Base-by-base conservation (phyloP, 2,329 filamentous ascomycete species). In the Pestalotiopsis sp. region DNA sequence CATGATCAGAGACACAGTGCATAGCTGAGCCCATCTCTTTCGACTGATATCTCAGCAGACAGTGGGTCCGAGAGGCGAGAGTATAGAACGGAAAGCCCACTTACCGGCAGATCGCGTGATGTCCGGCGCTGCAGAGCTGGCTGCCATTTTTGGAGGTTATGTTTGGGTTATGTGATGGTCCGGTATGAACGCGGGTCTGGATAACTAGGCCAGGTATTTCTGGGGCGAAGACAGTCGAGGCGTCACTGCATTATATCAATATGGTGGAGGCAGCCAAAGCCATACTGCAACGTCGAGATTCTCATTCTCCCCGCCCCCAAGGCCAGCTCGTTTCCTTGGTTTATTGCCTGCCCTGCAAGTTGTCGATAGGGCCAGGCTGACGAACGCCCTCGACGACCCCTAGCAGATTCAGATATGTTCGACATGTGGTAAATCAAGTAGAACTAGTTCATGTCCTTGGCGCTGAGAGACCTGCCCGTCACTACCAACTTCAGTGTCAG, bases 341-440 rank as follows among this genome's bases (percentile, higher is more conserved):
- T 31, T 38, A 20, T 62, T 14, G 25, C 23, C 12, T 12, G n/a
- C 25, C 20, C 20, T 20, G 14, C 23, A 36, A 12, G 0, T 20
- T 20, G 45, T 52, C 36, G 17, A 12, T 36, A 62, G n/a, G 36
- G 36, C 25, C 20, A 62, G 31, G 31, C 31, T 36, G 31, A 9
- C 2, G 7, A 62, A n/a, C 31, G 59, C n/a, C 27, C 13, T 17
- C 27, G 14, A 38, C 25, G 12, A 6, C 11, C 59, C 59, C 31
- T 62, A 36, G 31, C 59, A 40, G 27, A 62, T 62, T 62, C 61
- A 64, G 45, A 56, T 66, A 13, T 58, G 52, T 58, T 66, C 52
- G 64, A 57, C 41, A 36, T 12, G 57, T 66, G 64, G 25, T 58
- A 13, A 25, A 66, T 27, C 52, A 58, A 7, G 49, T 66, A 45